phyloP scores from a whole-genome alignment of 2,329 filamentous ascomycete species.

The Ceratocystis huliohia region DNA sequence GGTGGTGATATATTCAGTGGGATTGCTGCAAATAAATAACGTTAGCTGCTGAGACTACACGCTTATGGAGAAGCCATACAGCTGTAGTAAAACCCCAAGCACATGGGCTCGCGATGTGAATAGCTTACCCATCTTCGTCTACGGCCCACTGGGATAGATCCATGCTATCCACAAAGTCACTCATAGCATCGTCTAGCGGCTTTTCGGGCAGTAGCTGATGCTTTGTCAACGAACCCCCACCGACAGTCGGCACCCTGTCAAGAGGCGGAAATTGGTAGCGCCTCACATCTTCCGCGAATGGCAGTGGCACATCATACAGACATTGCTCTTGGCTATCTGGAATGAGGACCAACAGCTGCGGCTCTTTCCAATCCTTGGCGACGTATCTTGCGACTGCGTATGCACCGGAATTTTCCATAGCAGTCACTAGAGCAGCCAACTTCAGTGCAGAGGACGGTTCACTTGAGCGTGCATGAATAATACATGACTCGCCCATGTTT shows the following conservation, averaged over 20 bases:
- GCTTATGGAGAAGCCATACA: too few relatives aligned
- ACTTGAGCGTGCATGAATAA: slow-evolving; percentile 62
- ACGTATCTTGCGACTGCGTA: slow-evolving; percentile 82
- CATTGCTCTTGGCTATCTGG: slow-evolving; percentile 74
- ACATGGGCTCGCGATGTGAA: too few relatives aligned
- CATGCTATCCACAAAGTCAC: slow-evolving; percentile 85
- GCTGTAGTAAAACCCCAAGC: too few relatives aligned
- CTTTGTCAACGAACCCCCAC: slow-evolving; percentile 63
- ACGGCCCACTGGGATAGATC: slow-evolving; percentile 59
- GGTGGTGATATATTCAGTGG: slow-evolving; percentile 57
- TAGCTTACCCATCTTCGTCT: slow-evolving; percentile 61
- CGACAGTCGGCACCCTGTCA: slow-evolving; percentile 77
- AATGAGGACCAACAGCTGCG: slow-evolving; percentile 62
- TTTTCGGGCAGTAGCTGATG: slow-evolving; percentile 72
- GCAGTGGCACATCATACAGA: slow-evolving; percentile 77
- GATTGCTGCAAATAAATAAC: slow-evolving; percentile 26
- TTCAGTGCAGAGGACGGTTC: slow-evolving; percentile 77
- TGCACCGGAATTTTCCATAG: slow-evolving; percentile 69
- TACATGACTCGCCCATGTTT: slow-evolving; percentile 66
- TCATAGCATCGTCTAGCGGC: slow-evolving; percentile 68
- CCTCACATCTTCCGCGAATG: slow-evolving; percentile 85
- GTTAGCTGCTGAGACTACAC: too few relatives aligned
- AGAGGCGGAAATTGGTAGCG: slow-evolving; percentile 85
- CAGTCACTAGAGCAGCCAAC: slow-evolving; percentile 78
- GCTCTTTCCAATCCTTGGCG: slow-evolving; percentile 67